Evolutionary conservation across 2,329 filamentous ascomycete species (phyloP).

Genomic region (Aspergillus oerlinghausenensis): DNA sequence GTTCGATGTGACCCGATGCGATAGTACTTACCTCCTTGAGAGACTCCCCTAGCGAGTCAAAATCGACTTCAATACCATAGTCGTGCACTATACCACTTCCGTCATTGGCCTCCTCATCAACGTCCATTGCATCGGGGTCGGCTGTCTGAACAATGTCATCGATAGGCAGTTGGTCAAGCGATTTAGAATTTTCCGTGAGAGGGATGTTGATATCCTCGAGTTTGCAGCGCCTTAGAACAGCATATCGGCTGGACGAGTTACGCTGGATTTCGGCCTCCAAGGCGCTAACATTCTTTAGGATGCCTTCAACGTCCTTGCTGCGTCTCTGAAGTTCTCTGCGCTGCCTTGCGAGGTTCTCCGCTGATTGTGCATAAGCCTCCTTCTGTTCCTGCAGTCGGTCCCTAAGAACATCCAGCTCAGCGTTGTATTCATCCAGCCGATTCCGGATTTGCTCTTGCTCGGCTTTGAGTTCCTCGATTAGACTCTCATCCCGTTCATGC

Average conservation of each 20-base stretch:
- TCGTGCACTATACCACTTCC: slow-evolving; percentile 63
- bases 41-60: slow-evolving; percentile 74
- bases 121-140: slow-evolving; percentile 86
- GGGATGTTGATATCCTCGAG: slow-evolving; percentile 90
- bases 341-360: slow-evolving; percentile 71
- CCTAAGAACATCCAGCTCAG: slow-evolving; percentile 70
- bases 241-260: slow-evolving; percentile 78
- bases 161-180: slow-evolving; percentile 77
- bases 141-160: slow-evolving; percentile 70
- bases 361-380: slow-evolving; percentile 63
- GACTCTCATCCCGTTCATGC: slow-evolving; percentile 60
- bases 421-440: slow-evolving; percentile 66
- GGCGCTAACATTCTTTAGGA: slow-evolving; percentile 67
- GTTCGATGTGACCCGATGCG: no score
- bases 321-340: slow-evolving; percentile 77
- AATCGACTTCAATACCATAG: slow-evolving; percentile 88
- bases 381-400: slow-evolving; percentile 68
- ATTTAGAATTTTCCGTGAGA: slow-evolving; percentile 63
- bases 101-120: slow-evolving; percentile 64
- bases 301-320: slow-evolving; percentile 74
- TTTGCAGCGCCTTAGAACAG: slow-evolving; percentile 79
- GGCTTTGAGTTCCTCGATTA: slow-evolving; percentile 65
- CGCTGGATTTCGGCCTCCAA: slow-evolving; percentile 85
- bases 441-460: slow-evolving; percentile 73
- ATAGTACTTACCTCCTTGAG: slow-evolving; percentile 64